Evolutionary conservation across 768 basidiomycete species (phyloP).

Genomic region (Chlorophyllum brunneum): DNA sequence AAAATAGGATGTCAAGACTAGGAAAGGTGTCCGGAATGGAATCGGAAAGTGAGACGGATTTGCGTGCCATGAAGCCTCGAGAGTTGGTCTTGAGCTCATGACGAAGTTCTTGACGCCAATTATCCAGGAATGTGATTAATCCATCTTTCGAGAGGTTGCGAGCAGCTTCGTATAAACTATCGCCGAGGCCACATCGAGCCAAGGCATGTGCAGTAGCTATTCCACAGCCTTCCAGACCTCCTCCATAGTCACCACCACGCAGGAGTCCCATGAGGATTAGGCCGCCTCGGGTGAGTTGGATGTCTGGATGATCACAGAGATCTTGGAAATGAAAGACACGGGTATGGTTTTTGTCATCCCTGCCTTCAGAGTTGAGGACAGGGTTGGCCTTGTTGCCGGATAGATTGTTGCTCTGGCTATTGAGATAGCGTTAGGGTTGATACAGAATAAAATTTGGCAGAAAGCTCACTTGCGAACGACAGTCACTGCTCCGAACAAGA

Average conservation of each 20-base stretch:
- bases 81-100: conserved; percentile 70
- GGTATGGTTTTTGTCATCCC: conserved; percentile 71
- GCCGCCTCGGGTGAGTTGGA: conserved; percentile 60
- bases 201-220: conserved; percentile 70
- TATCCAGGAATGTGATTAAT: conserved; percentile 50
- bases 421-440: conserved; percentile 8
- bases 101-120: conserved; percentile 61
- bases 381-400: conserved; percentile 68
- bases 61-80: conserved; percentile 56
- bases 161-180: conserved; percentile 60
- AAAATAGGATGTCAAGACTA: conserved; percentile 65
- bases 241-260: conserved; percentile 89
- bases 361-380: conserved; percentile 59
- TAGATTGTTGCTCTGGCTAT: conserved; percentile 66
- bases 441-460: background rate
- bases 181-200: conserved; percentile 78
- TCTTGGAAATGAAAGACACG: conserved; percentile 38
- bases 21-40: conserved; percentile 68
- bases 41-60: conserved; percentile 61
- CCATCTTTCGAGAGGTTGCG: conserved; percentile 37
- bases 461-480: conserved; percentile 80
- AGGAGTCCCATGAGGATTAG: conserved; percentile 81
- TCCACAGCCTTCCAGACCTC: conserved; percentile 66
- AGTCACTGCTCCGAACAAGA: conserved; percentile 81
- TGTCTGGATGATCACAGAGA: conserved; percentile 36